Evolutionary conservation across 805 yeast species (phyloP).

Genomic region (Candida stauntonica): DNA sequence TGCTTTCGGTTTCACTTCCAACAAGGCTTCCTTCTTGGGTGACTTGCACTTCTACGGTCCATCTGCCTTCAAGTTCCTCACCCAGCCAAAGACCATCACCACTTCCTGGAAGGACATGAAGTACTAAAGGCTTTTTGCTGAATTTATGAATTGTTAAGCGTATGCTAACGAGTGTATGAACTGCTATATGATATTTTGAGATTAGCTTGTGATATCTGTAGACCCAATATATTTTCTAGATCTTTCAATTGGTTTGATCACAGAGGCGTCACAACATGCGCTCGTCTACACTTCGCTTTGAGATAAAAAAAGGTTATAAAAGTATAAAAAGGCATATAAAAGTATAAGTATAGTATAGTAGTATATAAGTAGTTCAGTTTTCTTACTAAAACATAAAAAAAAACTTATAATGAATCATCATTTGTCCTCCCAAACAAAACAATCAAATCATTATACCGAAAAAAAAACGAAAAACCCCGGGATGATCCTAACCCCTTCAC

Average conservation of each 20-base stretch:
- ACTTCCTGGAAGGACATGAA: slow-evolving; percentile 50
- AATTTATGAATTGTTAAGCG: too few species aligned
- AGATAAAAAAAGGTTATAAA: too few species aligned
- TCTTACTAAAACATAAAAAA: slow-evolving; percentile 20
- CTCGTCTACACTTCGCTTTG: too few species aligned
- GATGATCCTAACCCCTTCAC: neutral
- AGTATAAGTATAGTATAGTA: too few species aligned
- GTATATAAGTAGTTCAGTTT: slow-evolving; percentile 3
- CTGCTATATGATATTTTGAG: neutral
- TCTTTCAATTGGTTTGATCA: too few species aligned
- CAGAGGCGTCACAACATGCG: too few species aligned
- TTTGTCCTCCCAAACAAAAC: slow-evolving; percentile 24
- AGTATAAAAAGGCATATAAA: too few species aligned
- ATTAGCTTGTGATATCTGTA: neutral
- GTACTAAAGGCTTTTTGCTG: too few species aligned
- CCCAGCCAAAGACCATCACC: slow-evolving; percentile 75
- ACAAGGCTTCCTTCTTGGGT: slow-evolving; percentile 73
- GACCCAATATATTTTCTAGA: too few species aligned
- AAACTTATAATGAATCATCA: slow-evolving; percentile 24
- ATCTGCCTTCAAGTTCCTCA: slow-evolving; percentile 65
- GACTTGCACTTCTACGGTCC: slow-evolving; percentile 80
- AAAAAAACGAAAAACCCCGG: slow-evolving; percentile 18
- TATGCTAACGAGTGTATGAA: neutral
- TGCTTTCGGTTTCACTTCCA: slow-evolving; percentile 77
- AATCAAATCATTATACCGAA: slow-evolving; percentile 24